phyloP scores from a whole-genome alignment of 225 moss, liverwort and hornwort genomes.

The Physcomitrellopsis africana region DNA sequence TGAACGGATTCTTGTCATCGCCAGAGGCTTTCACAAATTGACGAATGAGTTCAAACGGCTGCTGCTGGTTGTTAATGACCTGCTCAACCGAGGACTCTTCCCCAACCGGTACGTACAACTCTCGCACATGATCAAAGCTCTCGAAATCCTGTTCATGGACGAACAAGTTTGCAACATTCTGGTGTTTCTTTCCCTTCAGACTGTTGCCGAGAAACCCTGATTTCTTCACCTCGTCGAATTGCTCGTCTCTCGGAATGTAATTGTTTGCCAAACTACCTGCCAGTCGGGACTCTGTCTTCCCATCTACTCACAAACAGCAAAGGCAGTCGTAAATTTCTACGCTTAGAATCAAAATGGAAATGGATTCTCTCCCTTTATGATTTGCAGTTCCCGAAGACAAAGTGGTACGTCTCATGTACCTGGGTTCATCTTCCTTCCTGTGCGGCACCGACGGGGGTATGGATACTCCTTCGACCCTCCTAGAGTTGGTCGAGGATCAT shows the following conservation, averaged over 20 bases:
- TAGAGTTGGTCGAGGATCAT: slow-evolving; percentile 51
- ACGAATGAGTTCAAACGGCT: slow-evolving; percentile 39
- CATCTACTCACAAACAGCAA: slow-evolving; percentile 26
- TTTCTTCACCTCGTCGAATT: slow-evolving; percentile 34
- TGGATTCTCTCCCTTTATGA: background rate
- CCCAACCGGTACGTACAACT: slow-evolving; percentile 23
- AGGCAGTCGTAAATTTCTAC: background rate
- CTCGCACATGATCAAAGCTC: slow-evolving; percentile 22
- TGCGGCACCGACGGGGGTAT: slow-evolving; percentile 80
- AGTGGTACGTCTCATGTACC: slow-evolving; percentile 4
- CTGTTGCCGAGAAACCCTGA: slow-evolving; percentile 24
- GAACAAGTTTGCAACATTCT: slow-evolving; percentile 9
- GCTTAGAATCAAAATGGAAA: background rate
- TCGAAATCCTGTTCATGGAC: slow-evolving; percentile 23
- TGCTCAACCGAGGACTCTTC: slow-evolving; percentile 30
- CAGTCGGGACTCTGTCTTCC: slow-evolving; percentile 32
- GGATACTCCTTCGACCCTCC: slow-evolving; percentile 54
- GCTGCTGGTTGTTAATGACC: slow-evolving; percentile 12
- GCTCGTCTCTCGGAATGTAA: slow-evolving; percentile 44
- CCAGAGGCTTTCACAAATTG: slow-evolving; percentile 23
- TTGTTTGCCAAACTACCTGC: slow-evolving; percentile 16
- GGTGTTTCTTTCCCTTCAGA: slow-evolving; percentile 31
- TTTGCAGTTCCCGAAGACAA: background rate
- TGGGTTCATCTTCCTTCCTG: slow-evolving; percentile 48
- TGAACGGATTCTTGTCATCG: background rate